phyloP scores from a whole-genome alignment of 495 filamentous ascomycete genomes.

The Penicillium robsamsonii region DNA sequence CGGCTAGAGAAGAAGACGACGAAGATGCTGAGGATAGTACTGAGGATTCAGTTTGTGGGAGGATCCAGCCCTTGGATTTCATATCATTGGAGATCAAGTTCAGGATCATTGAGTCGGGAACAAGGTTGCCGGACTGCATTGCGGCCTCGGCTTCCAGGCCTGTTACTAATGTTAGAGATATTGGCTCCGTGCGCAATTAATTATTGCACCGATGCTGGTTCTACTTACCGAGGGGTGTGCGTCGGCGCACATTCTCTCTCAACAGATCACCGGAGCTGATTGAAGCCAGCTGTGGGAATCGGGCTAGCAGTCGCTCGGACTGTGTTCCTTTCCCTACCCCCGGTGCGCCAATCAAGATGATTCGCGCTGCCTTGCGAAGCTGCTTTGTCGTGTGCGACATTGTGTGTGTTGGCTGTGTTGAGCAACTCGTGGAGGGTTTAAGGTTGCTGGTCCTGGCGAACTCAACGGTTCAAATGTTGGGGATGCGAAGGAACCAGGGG shows the following conservation, averaged over 20 bases:
- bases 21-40: constrained; percentile 18
- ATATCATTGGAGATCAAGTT: constrained; percentile 88
- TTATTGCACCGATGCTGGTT: background rate
- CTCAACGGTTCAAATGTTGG: constrained; percentile 3
- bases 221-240: constrained; percentile 75
- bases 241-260: constrained; percentile 84
- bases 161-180: constrained; percentile 31
- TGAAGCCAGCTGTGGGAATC: constrained; percentile 83
- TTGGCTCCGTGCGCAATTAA: background rate
- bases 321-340: constrained; percentile 94
- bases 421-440: background rate
- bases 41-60: constrained; percentile 19
- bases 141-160: constrained; percentile 84
- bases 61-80: constrained; percentile 77
- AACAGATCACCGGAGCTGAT: constrained; percentile 94
- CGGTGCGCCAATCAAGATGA: constrained; percentile 94
- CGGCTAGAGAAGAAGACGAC: constrained; percentile 9
- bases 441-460: constrained; percentile 1
- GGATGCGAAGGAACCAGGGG: constrained; percentile 6
- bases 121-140: constrained; percentile 80
- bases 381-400: constrained; percentile 38
- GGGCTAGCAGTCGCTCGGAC: constrained; percentile 77
- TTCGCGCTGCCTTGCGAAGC: constrained; percentile 79
- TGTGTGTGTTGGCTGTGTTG: background rate
- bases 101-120: constrained; percentile 87